phyloP scores from a whole-genome alignment of 495 filamentous ascomycete genomes.

The Annulohypoxylon nitens region DNA sequence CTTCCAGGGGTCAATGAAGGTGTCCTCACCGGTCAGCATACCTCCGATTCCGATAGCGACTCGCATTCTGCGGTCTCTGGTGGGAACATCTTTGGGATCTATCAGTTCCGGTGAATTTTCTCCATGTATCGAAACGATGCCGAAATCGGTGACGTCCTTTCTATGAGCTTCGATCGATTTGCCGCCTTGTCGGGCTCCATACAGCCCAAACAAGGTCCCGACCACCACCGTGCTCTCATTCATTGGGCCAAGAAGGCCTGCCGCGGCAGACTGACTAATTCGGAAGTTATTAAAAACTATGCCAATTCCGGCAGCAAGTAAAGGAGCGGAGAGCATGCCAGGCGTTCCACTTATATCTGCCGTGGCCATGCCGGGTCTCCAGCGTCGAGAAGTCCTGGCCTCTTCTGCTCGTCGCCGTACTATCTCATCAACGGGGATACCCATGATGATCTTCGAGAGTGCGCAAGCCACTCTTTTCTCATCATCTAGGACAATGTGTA shows the following conservation, averaged over 20 bases:
- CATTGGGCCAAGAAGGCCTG: constrained; percentile 81
- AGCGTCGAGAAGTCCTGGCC: constrained; percentile 72
- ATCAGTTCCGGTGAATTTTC: constrained; percentile 47
- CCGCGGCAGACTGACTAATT: constrained; percentile 74
- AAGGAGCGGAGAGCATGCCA: constrained; percentile 82
- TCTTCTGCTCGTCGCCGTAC: constrained; percentile 76
- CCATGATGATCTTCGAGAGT: constrained; percentile 77
- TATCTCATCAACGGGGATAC: constrained; percentile 76
- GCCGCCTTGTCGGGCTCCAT: constrained; percentile 85
- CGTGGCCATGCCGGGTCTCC: constrained; percentile 83
- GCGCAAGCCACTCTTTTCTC: constrained; percentile 81
- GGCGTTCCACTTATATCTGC: constrained; percentile 79
- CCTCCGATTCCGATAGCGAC: constrained; percentile 87
- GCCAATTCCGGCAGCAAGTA: constrained; percentile 86
- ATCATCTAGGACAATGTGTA: constrained; percentile 74
- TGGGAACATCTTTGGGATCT: constrained; percentile 56
- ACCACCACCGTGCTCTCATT: constrained; percentile 82
- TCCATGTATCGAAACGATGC: constrained; percentile 80
- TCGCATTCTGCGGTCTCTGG: constrained; percentile 72
- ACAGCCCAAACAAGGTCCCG: constrained; percentile 89
- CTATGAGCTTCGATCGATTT: constrained; percentile 91
- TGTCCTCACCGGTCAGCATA: constrained; percentile 79
- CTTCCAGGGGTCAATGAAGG: constrained; percentile 81
- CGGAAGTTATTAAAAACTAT: constrained; percentile 85
- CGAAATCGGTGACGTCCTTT: constrained; percentile 89